Conservation (phyloP, 1,139 yeast species). For the Magnusiomyces fungicola region DNA sequence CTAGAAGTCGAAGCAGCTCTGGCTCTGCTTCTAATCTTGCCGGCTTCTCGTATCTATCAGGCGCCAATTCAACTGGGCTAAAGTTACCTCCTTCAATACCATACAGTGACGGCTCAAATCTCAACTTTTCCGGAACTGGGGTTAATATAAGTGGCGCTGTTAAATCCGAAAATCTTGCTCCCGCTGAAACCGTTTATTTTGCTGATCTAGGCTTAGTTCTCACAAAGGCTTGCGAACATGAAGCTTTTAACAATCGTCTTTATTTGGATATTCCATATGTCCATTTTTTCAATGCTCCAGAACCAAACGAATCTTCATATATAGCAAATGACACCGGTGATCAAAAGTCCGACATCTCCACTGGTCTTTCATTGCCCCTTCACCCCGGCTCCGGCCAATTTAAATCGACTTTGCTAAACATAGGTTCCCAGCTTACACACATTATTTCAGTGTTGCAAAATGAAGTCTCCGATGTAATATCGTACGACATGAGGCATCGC, state of each 20-base stretch:
- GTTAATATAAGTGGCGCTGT: background rate
- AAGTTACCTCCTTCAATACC: background rate
- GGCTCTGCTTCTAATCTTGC: background rate
- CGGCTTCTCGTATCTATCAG: no score
- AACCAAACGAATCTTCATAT: background rate
- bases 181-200: background rate
- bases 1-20: background rate
- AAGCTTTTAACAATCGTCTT: conserved; percentile 1
- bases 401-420: background rate
- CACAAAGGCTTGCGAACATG: conserved; percentile 4
- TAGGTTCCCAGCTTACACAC: background rate
- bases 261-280: conserved; percentile 2
- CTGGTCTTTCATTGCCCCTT: background rate
- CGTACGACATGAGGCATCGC: background rate
- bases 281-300: background rate
- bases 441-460: background rate
- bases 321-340: background rate
- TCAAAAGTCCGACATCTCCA: background rate
- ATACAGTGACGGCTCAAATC: background rate
- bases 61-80: background rate
- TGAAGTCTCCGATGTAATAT: background rate
- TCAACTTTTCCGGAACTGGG: background rate
- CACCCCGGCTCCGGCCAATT: background rate
- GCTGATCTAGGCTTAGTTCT: background rate
- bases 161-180: background rate